A percentile compares a stretch with the other conserved stretches of the same genome.
Conservation (phyloP, 352 stramenopile genomes). For the Globisporangium splendens region DNA sequence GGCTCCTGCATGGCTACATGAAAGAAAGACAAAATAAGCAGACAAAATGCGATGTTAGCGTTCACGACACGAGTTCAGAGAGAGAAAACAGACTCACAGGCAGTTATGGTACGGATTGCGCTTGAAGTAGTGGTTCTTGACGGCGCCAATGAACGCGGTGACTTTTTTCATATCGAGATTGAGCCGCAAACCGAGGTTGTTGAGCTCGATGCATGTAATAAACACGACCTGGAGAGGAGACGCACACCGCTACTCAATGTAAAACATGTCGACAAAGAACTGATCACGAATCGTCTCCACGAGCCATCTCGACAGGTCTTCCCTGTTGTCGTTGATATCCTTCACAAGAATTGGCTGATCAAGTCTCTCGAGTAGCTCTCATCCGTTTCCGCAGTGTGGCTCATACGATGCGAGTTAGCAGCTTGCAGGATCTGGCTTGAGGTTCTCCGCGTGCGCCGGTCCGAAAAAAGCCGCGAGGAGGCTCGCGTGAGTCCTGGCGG, state of each 20-base stretch:
- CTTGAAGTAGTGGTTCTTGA: slow-evolving; percentile 64
- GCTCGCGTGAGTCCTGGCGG: slow-evolving; percentile 10
- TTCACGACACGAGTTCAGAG: too few species aligned
- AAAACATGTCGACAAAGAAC: slow-evolving; percentile 66
- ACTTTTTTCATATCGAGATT: slow-evolving; percentile 46
- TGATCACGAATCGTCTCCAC: slow-evolving; percentile 50
- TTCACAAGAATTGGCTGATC: slow-evolving; percentile 17
- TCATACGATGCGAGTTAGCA: slow-evolving; percentile 18
- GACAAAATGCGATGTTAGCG: too few species aligned
- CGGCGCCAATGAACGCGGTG: slow-evolving; percentile 32
- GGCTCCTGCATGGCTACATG: slow-evolving; percentile 50
- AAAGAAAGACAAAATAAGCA: too few species aligned
- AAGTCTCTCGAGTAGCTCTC: slow-evolving; percentile 20
- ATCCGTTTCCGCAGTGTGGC: slow-evolving; percentile 10
- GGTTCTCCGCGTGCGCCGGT: slow-evolving; percentile 5
- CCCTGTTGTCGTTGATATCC: slow-evolving; percentile 18
- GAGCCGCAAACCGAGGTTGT: slow-evolving; percentile 41
- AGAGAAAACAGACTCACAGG: slow-evolving; percentile 42
- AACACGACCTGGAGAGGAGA: slow-evolving; percentile 49
- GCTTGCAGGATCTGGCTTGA: slow-evolving; percentile 15
- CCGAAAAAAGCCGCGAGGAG: slow-evolving; percentile 9
- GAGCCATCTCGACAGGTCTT: slow-evolving; percentile 44
- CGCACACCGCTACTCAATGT: slow-evolving; percentile 42
- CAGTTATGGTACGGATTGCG: slow-evolving; percentile 75
- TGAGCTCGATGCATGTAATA: slow-evolving; percentile 53